Percentiles rank a stretch among this genome's conserved stretches.
phyloP scores from a whole-genome alignment of 2,329 filamentous ascomycete genomes.

The Aspergillus viridinutans region DNA sequence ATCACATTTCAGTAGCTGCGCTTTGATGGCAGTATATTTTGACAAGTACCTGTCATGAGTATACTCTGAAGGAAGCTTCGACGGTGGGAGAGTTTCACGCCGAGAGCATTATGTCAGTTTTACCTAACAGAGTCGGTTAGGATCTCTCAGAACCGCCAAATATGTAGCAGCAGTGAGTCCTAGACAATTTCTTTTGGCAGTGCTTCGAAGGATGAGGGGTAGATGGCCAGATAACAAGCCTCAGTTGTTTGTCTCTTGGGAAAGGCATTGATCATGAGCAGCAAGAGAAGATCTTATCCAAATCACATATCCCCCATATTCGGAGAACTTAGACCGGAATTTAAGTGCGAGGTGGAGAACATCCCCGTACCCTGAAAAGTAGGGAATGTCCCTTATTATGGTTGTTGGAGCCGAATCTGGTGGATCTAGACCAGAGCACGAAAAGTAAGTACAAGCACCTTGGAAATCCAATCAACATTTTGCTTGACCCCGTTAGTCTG shows the following conservation, averaged over 20 bases:
- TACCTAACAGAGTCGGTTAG: slow-evolving; percentile 2
- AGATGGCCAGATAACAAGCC: background rate
- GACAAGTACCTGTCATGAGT: background rate
- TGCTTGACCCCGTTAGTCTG: background rate
- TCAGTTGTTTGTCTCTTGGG: background rate
- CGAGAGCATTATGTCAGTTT: slow-evolving; percentile 8
- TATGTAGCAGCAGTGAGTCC: background rate
- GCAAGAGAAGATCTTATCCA: background rate
- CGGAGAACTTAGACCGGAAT: slow-evolving; percentile 4
- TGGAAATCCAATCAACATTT: background rate
- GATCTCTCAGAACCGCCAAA: background rate
- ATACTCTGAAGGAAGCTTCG: background rate
- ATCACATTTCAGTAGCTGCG: background rate
- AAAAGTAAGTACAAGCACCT: background rate
- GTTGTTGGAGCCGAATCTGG: background rate
- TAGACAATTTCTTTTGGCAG: background rate
- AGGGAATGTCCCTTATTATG: background rate
- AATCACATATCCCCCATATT: background rate
- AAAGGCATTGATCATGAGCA: background rate
- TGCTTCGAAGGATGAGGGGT: background rate
- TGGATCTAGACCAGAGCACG: background rate
- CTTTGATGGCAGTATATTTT: background rate
- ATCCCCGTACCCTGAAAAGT: slow-evolving; percentile 1
- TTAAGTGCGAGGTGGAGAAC: slow-evolving; percentile 3
- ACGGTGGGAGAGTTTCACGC: background rate